Base-by-base conservation (phyloP, 192 early-diverging fungal genomes). In the Coemansia sp. region DNA sequence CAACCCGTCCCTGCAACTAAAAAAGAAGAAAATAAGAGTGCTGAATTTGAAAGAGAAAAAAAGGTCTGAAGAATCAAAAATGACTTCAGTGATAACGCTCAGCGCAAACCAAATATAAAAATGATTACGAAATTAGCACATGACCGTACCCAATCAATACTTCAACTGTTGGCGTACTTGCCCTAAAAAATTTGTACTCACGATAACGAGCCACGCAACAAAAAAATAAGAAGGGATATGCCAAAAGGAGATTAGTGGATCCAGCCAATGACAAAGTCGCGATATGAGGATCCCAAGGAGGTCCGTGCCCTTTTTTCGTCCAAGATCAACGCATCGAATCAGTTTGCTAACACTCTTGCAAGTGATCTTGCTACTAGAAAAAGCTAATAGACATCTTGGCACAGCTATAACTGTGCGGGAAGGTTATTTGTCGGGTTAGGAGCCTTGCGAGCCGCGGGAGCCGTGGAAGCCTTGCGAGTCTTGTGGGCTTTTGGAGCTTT, bases 201-300 rank as follows among this genome's bases (percentile, higher is more conserved):
- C 21, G 21, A 21, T 21, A 21, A 21, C 21, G 21, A 21, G 21
- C 21, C 21, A 21, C 21, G 21, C 21, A 21, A 21, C 21, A 29
- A 26, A 48, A 31, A 54, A 25, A 54, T 22, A 10, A 22, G n/a
- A 51, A 22, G 50, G 8, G 16, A 59, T 22, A 22, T 26, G 26
- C 58, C 8, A 41, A 45, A 59, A 47, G 58, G 58, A 27, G 58
- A 16, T 21, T 59, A 52, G 4, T 25, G 17, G 26, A 6, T 37
- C 6, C 23, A 38, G 61, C 71, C 65, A 67, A 63, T 68, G 49
- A 38, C 43, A 57, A 11, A 9, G 16, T 27, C 43, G 16, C 48
- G 38, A 57, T 59, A 57, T 31, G 38, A 25, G 25, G 43, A 25
- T 21, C 39, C 63, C 19, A 29, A 61, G 17, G 35, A 25, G 29